Conservation (phyloP, 2,329 filamentous ascomycete species). For the Ceratocystis albifundus region DNA sequence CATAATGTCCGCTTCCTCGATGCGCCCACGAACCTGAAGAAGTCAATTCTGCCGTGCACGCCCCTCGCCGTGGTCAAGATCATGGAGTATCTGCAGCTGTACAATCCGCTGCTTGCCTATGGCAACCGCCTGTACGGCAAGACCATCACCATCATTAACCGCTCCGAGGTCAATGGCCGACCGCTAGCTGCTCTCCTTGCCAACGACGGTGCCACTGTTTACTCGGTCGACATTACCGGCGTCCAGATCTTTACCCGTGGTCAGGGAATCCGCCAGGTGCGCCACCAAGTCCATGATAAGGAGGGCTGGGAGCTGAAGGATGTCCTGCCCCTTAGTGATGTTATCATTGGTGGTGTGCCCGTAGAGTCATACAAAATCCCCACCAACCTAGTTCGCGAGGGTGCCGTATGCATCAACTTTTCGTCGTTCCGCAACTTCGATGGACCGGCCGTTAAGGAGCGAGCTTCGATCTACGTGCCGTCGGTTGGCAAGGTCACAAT, state of each 20-base stretch:
- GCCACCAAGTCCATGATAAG: slow-evolving; percentile 79
- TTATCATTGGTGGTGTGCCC: slow-evolving; percentile 88
- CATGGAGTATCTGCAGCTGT: slow-evolving; percentile 86
- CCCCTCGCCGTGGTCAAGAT: slow-evolving; percentile 95
- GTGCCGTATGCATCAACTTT: slow-evolving; percentile 98
- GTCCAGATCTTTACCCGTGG: slow-evolving; percentile 88
- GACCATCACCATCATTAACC: slow-evolving; percentile 92
- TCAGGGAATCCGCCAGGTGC: slow-evolving; percentile 68
- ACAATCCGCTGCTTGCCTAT: slow-evolving; percentile 86
- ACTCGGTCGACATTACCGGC: slow-evolving; percentile 84
- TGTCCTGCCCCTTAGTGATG: slow-evolving; percentile 77
- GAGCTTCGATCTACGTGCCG: slow-evolving; percentile 91
- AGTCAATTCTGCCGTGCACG: slow-evolving; percentile 90
- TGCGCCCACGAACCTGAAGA: slow-evolving; percentile 60
- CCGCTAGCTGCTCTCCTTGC: slow-evolving; percentile 85
- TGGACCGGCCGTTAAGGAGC: slow-evolving; percentile 74
- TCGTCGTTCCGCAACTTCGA: slow-evolving; percentile 92
- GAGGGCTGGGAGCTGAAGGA: slow-evolving; percentile 68
- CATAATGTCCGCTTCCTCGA: slow-evolving; percentile 95
- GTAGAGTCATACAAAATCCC: slow-evolving; percentile 83
- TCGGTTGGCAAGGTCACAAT: slow-evolving; percentile 98
- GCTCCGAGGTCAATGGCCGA: slow-evolving; percentile 87
- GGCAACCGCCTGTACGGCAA: slow-evolving; percentile 89
- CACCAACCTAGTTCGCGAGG: slow-evolving; percentile 68
- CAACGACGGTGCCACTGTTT: slow-evolving; percentile 91